Percentiles rank a stretch among this genome's conserved stretches.
These are phyloP conservation scores for Microthlaspi erraticum DNA, from an alignment of 345 rosid species.

Conservation along the genomic window DNA sequence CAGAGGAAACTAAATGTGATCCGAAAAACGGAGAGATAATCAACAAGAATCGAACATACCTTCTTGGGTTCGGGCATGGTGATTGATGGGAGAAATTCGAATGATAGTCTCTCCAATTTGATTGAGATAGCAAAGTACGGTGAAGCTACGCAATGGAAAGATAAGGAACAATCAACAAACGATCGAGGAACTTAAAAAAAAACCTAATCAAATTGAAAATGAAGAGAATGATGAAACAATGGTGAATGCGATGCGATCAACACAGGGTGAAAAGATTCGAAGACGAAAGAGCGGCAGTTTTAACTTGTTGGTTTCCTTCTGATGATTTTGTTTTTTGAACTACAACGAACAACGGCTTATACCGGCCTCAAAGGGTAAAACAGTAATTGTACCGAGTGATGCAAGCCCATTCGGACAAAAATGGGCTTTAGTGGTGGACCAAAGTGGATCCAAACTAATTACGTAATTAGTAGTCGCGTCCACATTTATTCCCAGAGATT, in stretches of 20 bases:
- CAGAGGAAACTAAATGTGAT: neutral
- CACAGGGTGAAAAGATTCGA: conserved; percentile 25
- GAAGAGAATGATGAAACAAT: conserved; percentile 9
- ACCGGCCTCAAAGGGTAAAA: neutral
- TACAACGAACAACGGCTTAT: neutral
- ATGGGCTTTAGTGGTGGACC: conserved; percentile 27
- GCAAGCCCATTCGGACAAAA: neutral
- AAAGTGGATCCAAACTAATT: neutral
- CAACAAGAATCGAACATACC: conserved; percentile 10
- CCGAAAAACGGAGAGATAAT: neutral
- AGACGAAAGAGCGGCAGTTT: conserved; percentile 43
- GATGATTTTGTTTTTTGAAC: conserved; percentile 22
- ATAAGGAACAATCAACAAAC: neutral
- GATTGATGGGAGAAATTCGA: neutral
- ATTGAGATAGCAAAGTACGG: neutral
- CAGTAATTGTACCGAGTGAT: neutral
- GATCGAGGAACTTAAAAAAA: neutral
- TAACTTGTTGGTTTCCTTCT: neutral
- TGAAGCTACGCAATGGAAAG: neutral
- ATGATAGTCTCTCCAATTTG: neutral
- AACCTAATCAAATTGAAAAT: conserved; percentile 3
- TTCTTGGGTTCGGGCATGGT: conserved; percentile 30
- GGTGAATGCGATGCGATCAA: conserved; percentile 11
- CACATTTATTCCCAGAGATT: neutral
- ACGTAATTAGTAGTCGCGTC: conserved; percentile 2